Percentiles rank a stretch among this genome's conserved stretches.
Evolutionary conservation across 441 rosid species (phyloP).

Genomic region (Dalechampia spathulata): DNA sequence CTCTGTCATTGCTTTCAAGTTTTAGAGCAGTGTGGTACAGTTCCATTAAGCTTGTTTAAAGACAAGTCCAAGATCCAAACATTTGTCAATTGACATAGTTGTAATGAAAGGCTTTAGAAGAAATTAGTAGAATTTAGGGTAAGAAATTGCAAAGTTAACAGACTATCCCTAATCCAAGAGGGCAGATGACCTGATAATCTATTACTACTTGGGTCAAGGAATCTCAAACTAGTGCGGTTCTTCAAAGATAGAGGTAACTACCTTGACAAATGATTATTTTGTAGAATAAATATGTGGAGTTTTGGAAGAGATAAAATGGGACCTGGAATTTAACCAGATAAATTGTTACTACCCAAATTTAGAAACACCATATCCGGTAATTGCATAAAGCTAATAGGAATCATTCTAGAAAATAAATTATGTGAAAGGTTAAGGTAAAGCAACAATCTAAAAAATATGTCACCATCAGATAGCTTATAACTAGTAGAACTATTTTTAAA

Average conservation of each 20-base stretch:
- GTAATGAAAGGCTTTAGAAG: no score
- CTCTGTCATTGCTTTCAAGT: no score
- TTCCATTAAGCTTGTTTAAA: no score
- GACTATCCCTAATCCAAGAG: not conserved
- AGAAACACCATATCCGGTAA: not conserved
- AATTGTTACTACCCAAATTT: not conserved
- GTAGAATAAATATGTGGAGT: not conserved
- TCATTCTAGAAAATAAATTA: not conserved
- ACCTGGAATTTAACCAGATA: slow-evolving; percentile 1
- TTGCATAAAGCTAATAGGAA: not conserved
- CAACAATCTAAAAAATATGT: not conserved
- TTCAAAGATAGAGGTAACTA: not conserved
- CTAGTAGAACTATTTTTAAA: not conserved
- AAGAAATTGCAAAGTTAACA: not conserved
- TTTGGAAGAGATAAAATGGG: not conserved
- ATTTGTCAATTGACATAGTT: no score
- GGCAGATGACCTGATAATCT: not conserved
- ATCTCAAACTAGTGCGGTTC: not conserved
- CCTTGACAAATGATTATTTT: not conserved
- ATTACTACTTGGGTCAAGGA: not conserved
- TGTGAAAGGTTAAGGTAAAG: not conserved
- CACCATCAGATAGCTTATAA: not conserved
- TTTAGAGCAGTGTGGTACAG: no score
- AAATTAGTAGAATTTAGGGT: not conserved
- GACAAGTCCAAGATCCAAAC: no score